Evolutionary conservation across 2,329 filamentous ascomycete species (phyloP), one percentile per base, ranked within the genome.

Genomic region (Cercospora brassicicola): DNA sequence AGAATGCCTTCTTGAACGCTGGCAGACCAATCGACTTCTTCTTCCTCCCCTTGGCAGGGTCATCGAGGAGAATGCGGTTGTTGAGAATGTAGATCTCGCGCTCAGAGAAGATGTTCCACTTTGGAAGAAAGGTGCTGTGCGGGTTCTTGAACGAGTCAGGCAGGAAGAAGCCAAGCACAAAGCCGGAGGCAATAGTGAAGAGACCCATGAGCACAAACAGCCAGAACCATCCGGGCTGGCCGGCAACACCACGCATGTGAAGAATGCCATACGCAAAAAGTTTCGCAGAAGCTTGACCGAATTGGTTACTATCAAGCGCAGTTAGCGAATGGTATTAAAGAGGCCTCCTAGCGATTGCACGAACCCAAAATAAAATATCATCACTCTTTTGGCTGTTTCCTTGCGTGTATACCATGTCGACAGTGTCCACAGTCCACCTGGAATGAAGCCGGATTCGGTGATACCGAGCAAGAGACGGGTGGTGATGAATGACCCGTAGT

Each of bases 401-500:
- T 78, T 76, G 3, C 78, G 78, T 30, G 82, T 84, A 66, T 85
- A 84, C 82, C 82, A 84, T 1, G 79, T 77, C 0, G 82, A 84
- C 1, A 85, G 79, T 0, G 83, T 84, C 74, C 80, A 85, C 1
- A 84, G 74, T 6, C 81, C 81, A 48, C 81, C 83, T 2, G 82
- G 83, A 56, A 83, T 84, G 67, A 83, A 83, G 1, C 82, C 82
- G 1, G 80, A 79, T 65, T 84, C 82, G 2, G 70, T 74, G 30
- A 75, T 70, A 5, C 80, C 79, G 7, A 82, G 77, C 2, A 82
- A 73, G 9, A 82, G 73, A 11, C 80, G 74, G 0, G 80, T 81
- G 0, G 76, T 75, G 10, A 81, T 73, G 70, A 79, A 82, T 2
- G 80, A 74, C 0, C 69, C 78, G 15, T 80, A 76, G 23, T 78